Base-by-base conservation (phyloP, 23 red algal species). In the Gracilariopsis chorda region DNA sequence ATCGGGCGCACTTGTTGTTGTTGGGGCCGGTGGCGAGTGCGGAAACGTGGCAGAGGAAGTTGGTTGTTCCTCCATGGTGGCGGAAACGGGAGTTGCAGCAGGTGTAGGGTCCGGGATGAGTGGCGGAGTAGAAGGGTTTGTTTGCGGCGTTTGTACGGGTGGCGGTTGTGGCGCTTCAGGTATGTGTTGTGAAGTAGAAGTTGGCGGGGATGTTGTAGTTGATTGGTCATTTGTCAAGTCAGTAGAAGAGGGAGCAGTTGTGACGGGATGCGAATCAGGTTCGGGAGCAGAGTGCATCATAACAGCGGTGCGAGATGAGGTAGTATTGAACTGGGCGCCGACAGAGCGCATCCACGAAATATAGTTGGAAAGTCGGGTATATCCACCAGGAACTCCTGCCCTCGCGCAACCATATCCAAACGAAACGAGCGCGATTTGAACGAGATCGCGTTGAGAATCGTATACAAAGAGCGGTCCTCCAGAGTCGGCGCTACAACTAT, bases 351-450 rank as follows among this genome's bases (percentile, higher is more conserved):
- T 86, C 90, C 90, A 85, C 20, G 42, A 55, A 20, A 70, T 58
- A 45, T 59, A 88, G 25, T 37, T 40, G 27, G 83, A 74, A 14
- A 88, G 48, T 0, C 83, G 61, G 33, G 65, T 73, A 36, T 88
- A 88, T 28, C 75, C 88, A 13, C 77, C 88, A 17, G 88, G 88
- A 12, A 92, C 7, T 1, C 42, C 64, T 3, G 77, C 48, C 24
- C 88, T 28, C 63, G 88, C 88, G 45, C 88, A 92, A 27, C 88
- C 88, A 25, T 56, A 49, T 17, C 88, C 88, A 64, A 83, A 92
- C 37, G 88, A 92, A 21, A 83, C 78, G 28, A 92, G 32, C 23
- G 48, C 88, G 46, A 92, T 49, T 45, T 83, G 88, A 59, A 92
- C 88, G 23, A 83, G 30, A 8, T 30, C 13, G 30, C 36, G 70